Evolutionary conservation across 179 eudicot genomes (phyloP), one percentile per base, ranked within the genome.

Genomic region (Camellia oleifera): DNA sequence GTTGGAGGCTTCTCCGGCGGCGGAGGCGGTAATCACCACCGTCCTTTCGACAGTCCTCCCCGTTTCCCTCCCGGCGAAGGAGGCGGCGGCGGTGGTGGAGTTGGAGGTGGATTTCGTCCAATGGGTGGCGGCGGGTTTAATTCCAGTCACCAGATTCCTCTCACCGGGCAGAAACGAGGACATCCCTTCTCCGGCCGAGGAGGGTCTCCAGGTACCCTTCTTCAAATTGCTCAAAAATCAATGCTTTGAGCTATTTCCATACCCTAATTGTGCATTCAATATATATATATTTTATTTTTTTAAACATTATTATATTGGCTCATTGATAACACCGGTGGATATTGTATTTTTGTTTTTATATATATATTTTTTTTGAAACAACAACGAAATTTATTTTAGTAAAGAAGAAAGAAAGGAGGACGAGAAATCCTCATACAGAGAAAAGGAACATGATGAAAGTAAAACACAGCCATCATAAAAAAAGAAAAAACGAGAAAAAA

Each of bases 151-250:
- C 82, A 80, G 20, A 44, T 66, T 8, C 84, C 85, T 23, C 74
- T 92, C 50, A 77, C 93, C 14, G 97, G 97, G 0, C 93, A 90
- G 84, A 92, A 92, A 79, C 90, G 98, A 65, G 90, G 87, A 54
- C 88, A 85, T 58, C 87, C 90, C 0, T 88, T 85, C 74, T 46
- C 95, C 44, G 89, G 80, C 17, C 82, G 82, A 65, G 90, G 83
- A 18, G 88, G 84, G 4, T 86, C 97, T 46, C 96, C 92, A 77
- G 96, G 96, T 93, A 88, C 11, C 26, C 45, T n/a, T 53, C 9
- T 12, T 7, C 42, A 13, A 20, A 26, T 23, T 26, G 7, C 54
- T 54, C 63, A 53, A 13, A 71, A 26, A 6, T 20, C 18, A 26
- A 63, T 20, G 9, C 67, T 63, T 63, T 63, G 32, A 20, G 18